These are phyloP conservation scores for Conringia planisiliqua DNA, from an alignment of 345 rosid genomes.

Conservation along the genomic window DNA sequence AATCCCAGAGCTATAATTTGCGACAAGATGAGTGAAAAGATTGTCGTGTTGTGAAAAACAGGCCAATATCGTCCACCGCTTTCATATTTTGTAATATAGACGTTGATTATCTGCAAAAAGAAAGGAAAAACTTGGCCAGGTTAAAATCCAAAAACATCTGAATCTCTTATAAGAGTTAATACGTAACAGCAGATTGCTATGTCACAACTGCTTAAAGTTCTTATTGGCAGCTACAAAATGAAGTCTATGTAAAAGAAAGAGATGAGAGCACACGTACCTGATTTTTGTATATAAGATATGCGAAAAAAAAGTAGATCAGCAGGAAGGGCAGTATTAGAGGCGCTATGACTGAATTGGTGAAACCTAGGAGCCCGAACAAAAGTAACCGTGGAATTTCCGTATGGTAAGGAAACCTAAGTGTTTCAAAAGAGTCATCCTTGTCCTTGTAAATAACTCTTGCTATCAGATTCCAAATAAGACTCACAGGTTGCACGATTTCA, in stretches of 20 bases:
- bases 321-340: conserved; percentile 80
- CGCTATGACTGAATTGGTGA: conserved; percentile 77
- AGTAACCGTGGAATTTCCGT: conserved; percentile 84
- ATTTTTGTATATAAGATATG: conserved; percentile 71
- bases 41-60: conserved; percentile 71
- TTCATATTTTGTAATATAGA: conserved; percentile 65
- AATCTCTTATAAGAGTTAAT: neutral
- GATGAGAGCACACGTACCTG: conserved; percentile 26
- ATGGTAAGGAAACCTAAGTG: conserved; percentile 68
- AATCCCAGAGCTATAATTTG: conserved; percentile 85
- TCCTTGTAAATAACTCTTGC: conserved; percentile 43
- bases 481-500: conserved; percentile 67
- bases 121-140: neutral
- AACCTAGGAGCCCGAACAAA: conserved; percentile 80
- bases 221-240: neutral
- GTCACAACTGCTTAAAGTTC: neutral
- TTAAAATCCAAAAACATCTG: neutral
- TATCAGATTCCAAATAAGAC: conserved; percentile 50
- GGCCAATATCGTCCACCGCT: conserved; percentile 92
- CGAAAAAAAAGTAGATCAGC: conserved; percentile 67
- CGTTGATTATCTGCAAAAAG: conserved; percentile 70
- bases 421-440: conserved; percentile 40
- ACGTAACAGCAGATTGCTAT: neutral
- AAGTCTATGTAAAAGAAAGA: conserved; percentile 11
- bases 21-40: conserved; percentile 77